These are phyloP conservation scores for Populus davidiana DNA, from an alignment of 345 rosid species.

Conservation along the genomic window DNA sequence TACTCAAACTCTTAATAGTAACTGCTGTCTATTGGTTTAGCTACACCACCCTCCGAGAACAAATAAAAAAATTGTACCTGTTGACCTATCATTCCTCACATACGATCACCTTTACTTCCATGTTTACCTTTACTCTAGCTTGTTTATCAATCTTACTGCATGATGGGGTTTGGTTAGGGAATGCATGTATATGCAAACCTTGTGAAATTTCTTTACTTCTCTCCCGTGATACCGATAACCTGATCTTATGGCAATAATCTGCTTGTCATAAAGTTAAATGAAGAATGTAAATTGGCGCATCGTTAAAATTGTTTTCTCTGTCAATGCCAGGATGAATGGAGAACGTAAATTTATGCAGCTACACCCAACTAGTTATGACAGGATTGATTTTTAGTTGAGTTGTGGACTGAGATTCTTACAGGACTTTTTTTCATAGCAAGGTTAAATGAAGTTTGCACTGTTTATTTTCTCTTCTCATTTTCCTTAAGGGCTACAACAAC, in stretches of 20 bases:
- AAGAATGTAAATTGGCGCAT: neutral
- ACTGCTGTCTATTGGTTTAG: neutral
- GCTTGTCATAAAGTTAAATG: neutral
- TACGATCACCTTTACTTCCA: neutral
- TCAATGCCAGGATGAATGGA: neutral
- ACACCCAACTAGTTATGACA: neutral
- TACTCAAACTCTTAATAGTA: neutral
- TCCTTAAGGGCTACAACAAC: neutral
- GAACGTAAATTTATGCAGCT: neutral
- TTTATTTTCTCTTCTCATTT: neutral
- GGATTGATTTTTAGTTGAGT: neutral
- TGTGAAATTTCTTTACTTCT: neutral
- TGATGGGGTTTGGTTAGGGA: neutral
- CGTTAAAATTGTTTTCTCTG: neutral
- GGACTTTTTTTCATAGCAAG: neutral
- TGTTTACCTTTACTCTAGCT: no score
- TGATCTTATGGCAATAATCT: neutral
- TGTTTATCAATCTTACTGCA: no score
- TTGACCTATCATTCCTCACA: neutral
- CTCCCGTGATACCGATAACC: neutral
- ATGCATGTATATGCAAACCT: neutral
- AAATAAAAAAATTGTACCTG: neutral
- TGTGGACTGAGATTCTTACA: neutral
- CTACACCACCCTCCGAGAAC: neutral
- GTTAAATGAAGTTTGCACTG: neutral